Base-by-base conservation (phyloP, 2,329 filamentous ascomycete species). In the Cladophialophora carrionii region DNA sequence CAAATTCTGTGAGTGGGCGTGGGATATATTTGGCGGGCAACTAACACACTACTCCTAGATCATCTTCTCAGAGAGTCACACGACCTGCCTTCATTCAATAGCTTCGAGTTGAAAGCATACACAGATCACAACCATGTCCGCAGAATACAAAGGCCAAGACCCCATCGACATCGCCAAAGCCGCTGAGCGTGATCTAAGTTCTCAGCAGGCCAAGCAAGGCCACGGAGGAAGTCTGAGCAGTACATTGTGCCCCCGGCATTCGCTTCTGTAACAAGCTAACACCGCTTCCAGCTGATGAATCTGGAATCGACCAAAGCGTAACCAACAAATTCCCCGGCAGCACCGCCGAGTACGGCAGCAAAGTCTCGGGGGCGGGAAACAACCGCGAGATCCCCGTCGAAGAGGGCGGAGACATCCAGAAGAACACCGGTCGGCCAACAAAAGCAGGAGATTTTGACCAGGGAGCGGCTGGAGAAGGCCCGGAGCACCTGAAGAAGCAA, bases 141-240 rank as follows among this genome's bases (percentile, higher is more conserved):
- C 59, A 60, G 54, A 66, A 62, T 66, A 70, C 64, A 61, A 68
- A 43, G 62, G 66, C 41, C 57, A 70, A 62, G 65, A 71, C 56
- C 71, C 68, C 14, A 41, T 68, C 17, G 68, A 70, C 46, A 68
- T 71, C 51, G 74, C 78, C 26, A 65, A 70, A 63, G 65, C 75
- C 48, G 76, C 78, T 10, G 75, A 80, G 71, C 72, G 72, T 54
- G 76, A 80, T 54, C 76, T 80, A 31, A 79, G 78, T 70, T 72
- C 73, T 56, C 73, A 78, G 68, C 73, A 78, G 64, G 73, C 75
- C 24, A 80, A 79, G 68, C 55, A 59, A 2, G 70, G 70, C 57
- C 52, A 61, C n/a, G 71, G 64, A 7, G 74, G 76, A 67, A 80
- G 78, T 65, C 74, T 76, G 57, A 78, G 78, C 22, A 74, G 78